Evolutionary conservation across 1,139 yeast genomes (phyloP).

Genomic region (Saccharomycopsis hybrid): DNA sequence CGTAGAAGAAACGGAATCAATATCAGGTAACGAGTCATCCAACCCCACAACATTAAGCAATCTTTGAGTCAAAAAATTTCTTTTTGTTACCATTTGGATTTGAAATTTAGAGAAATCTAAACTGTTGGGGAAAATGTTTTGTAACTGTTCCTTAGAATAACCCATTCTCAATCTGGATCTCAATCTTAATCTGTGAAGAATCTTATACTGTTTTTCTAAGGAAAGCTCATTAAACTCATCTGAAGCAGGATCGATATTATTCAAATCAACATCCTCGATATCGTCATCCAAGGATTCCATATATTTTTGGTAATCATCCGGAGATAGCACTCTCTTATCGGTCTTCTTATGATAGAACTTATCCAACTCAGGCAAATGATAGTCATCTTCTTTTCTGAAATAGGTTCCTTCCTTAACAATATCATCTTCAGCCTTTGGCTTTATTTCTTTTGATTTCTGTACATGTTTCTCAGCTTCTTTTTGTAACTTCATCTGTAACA

Average conservation of each 20-base stretch:
- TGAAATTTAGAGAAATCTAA: conserved; percentile 92
- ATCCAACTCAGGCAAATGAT: conserved; percentile 71
- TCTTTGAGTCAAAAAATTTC: conserved; percentile 85
- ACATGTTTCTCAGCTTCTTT: conserved; percentile 35
- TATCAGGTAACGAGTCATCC: conserved; percentile 51
- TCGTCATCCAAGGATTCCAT: conserved; percentile 49
- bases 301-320: conserved; percentile 60
- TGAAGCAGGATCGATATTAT: conserved; percentile 64
- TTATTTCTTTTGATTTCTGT: conserved; percentile 21
- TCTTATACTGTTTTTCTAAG: conserved; percentile 78
- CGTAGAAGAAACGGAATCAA: conserved; percentile 34
- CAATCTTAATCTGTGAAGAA: conserved; percentile 72
- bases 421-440: conserved; percentile 21
- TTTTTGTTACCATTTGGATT: conserved; percentile 82
- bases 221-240: conserved; percentile 62
- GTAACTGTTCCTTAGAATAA: conserved; percentile 77
- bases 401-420: conserved; percentile 22
- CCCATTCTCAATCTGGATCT: conserved; percentile 94
- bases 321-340: conserved; percentile 72
- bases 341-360: conserved; percentile 35
- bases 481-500: conserved; percentile 77
- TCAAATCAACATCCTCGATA: conserved; percentile 65
- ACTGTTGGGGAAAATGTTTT: conserved; percentile 71
- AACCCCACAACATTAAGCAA: conserved; percentile 81
- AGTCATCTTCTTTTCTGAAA: conserved; percentile 60